Evolutionary conservation across 1,284 basidiomycete species (phyloP), one percentile per base, ranked within the genome.

Genomic region (Ustilago trichophora): DNA sequence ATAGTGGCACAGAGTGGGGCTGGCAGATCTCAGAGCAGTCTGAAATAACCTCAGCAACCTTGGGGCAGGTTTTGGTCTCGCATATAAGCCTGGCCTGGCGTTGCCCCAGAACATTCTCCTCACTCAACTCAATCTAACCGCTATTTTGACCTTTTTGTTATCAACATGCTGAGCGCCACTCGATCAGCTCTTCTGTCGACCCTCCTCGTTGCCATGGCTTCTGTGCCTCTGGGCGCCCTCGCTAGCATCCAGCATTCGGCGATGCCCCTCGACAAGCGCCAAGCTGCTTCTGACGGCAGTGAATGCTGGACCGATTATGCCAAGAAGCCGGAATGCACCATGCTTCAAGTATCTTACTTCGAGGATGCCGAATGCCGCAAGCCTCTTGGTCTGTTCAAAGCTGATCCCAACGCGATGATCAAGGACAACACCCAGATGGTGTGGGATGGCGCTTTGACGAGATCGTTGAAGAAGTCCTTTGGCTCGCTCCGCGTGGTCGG

Each of bases 291-390:
- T 4, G 43, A 52, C 22, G 58, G 53, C 16, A 35, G 31, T 7
- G 37, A 54, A 13, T 68, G 65, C 46, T 68, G 34, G 24, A 21
- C 11, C 13, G 13, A 68, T 1, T 68, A 37, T 24, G 50, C 49
- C 42, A 54, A 29, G 5, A 33, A 58, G 26, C 44, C 64, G 3
- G 6, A 43, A 4, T 68, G 65, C 25, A 45, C 53, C n/a, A 32
- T 68, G 18, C 44, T 62, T 36, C 9, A 53, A 2, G 58, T 62
- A 5, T 53, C 53, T 31, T 62, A 53, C 37, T 68, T 62, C 47
- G 43, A 37, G 27, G 65, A 68, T 15, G 31, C 19, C 3, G 13
- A 33, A 0, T 68, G 65, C 42, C 16, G 25, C 15, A 15, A 49
- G 27, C 58, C 65, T n/a, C 45, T 53, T 11, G 3, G 15, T 4